Conservation (phyloP, 768 basidiomycete species). For the Mycena pura region DNA sequence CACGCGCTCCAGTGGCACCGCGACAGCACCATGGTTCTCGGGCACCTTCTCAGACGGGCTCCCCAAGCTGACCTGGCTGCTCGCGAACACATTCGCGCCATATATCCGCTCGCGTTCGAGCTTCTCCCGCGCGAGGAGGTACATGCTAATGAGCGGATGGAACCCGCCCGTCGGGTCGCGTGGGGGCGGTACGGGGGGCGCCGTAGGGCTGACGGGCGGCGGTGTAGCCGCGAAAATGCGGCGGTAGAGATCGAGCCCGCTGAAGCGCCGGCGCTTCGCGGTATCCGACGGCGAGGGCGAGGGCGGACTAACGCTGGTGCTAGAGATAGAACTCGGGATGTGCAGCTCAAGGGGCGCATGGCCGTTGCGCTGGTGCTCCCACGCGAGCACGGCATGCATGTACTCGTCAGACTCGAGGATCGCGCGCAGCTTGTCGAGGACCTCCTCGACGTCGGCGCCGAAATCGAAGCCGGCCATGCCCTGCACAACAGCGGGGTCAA, state of each 20-base stretch:
- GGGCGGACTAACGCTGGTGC: slow-evolving; percentile 2
- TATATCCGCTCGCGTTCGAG: slow-evolving; percentile 93
- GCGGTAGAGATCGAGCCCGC: slow-evolving; percentile 93
- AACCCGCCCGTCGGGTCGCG: slow-evolving; percentile 91
- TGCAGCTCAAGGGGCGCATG: slow-evolving; percentile 68
- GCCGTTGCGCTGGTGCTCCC: slow-evolving; percentile 73
- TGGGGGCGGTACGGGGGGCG: slow-evolving; percentile 10
- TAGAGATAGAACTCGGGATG: slow-evolving; percentile 52
- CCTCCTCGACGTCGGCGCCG: slow-evolving; percentile 80
- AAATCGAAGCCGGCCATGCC: slow-evolving; percentile 98
- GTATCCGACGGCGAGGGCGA: slow-evolving; percentile 28
- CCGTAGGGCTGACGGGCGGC: slow-evolving; percentile 33
- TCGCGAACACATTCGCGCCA: slow-evolving; percentile 93
- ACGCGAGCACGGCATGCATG: slow-evolving; percentile 70
- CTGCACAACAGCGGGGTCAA: slow-evolving; percentile 85
- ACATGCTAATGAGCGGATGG: slow-evolving; percentile 95
- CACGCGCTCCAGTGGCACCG: slow-evolving; percentile 8
- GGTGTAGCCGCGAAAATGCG: slow-evolving; percentile 78
- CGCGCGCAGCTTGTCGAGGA: slow-evolving; percentile 72
- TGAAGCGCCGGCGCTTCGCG: slow-evolving; percentile 78
- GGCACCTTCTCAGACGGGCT: no score
- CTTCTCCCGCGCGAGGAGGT: slow-evolving; percentile 95
- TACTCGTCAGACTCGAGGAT: slow-evolving; percentile 85
- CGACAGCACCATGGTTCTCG: no score
- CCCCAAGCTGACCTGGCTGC: slow-evolving; percentile 85